Evolutionary conservation across 345 rosid genomes (phyloP).

Genomic region (Rhizophora apiculata): DNA sequence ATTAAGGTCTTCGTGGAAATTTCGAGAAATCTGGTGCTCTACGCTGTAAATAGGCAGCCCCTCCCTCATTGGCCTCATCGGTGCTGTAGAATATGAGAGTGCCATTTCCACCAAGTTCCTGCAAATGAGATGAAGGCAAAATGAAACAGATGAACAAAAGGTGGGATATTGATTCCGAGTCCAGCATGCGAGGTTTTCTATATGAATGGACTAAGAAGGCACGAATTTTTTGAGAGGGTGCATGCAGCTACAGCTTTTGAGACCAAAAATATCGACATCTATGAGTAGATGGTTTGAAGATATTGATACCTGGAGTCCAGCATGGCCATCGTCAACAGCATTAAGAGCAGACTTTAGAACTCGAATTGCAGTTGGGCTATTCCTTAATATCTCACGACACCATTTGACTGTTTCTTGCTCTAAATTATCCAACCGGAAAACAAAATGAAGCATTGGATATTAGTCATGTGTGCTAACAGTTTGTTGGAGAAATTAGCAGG

Average conservation of each 20-base stretch:
- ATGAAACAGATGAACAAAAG: neutral
- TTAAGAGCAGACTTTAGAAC: slow-evolving; percentile 87
- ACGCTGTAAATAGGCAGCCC: slow-evolving; percentile 64
- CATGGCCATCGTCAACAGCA: slow-evolving; percentile 93
- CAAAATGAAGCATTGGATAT: neutral
- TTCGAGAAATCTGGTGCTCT: slow-evolving; percentile 79
- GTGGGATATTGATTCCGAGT: neutral
- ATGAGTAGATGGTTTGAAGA: too few species aligned
- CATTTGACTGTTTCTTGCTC: slow-evolving; percentile 87
- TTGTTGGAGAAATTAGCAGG: neutral
- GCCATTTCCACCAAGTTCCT: slow-evolving; percentile 85
- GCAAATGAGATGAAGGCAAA: slow-evolving; percentile 1
- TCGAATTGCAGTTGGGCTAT: slow-evolving; percentile 91
- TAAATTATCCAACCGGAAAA: slow-evolving; percentile 58
- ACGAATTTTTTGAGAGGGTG: neutral
- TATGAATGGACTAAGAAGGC: neutral
- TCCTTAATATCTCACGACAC: slow-evolving; percentile 84
- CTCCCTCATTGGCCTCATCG: slow-evolving; percentile 82
- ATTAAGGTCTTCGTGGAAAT: slow-evolving; percentile 66
- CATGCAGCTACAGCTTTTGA: too few species aligned
- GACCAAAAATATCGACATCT: too few species aligned
- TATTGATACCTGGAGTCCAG: slow-evolving; percentile 72
- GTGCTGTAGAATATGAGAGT: slow-evolving; percentile 87
- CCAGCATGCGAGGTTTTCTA: neutral
- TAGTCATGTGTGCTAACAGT: neutral